Evolutionary conservation across 2,329 filamentous ascomycete genomes (phyloP).

Genomic region (Botrytis paeoniae): DNA sequence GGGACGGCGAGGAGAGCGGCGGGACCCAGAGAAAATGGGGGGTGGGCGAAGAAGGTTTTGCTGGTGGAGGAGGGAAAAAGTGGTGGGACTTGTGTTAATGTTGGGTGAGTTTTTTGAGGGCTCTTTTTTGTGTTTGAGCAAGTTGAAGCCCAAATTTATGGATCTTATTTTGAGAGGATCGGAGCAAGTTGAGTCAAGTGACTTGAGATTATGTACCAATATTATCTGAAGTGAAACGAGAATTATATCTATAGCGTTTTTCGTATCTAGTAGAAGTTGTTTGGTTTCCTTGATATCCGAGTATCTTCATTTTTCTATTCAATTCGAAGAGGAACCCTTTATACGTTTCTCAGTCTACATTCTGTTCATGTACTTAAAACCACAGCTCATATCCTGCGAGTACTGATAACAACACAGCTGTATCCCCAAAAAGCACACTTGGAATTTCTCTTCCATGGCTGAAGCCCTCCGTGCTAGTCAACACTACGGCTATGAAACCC

Average conservation of each 20-base stretch:
- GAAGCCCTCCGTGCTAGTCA: slow-evolving; percentile 46
- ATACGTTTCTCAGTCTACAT: not conserved
- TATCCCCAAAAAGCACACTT: slow-evolving; percentile 52
- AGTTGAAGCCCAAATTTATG: not conserved
- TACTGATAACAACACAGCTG: slow-evolving; percentile 39
- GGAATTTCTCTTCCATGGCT: slow-evolving; percentile 49
- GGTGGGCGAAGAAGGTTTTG: slow-evolving; percentile 50
- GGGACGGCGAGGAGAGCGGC: slow-evolving; percentile 48
- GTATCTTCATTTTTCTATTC: not conserved
- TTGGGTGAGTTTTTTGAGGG: slow-evolving; percentile 43
- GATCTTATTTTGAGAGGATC: not conserved
- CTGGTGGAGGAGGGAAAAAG: slow-evolving; percentile 48
- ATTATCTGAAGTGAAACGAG: not conserved
- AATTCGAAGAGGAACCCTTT: not conserved
- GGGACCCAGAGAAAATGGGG: slow-evolving; percentile 36
- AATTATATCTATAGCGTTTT: not conserved
- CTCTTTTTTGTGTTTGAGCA: not conserved
- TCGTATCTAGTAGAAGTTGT: not conserved
- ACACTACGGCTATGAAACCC: slow-evolving; percentile 48
- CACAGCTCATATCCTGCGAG: not conserved
- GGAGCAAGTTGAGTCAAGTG: not conserved
- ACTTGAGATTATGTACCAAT: not conserved
- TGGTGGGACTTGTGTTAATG: slow-evolving; percentile 52
- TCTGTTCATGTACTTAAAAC: not conserved
- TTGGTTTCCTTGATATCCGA: not conserved